Conservation (phyloP, 2,329 filamentous ascomycete species). For the Sarocladiaceae sp. region DNA sequence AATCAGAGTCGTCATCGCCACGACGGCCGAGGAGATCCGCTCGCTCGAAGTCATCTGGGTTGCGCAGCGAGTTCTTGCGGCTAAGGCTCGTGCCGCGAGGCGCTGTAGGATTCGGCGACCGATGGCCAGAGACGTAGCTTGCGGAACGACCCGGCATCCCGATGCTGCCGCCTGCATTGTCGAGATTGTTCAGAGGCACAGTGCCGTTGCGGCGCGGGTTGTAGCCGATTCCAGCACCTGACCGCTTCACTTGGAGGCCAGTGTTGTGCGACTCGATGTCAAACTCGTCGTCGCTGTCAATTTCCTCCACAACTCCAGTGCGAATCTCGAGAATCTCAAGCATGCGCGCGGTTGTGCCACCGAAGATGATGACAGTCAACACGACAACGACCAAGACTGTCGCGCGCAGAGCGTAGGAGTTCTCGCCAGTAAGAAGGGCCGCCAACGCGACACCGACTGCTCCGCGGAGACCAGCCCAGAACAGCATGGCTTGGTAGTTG, state of each 20-base stretch:
- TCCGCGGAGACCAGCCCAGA: conserved; percentile 93
- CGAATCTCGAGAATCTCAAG: conserved; percentile 95
- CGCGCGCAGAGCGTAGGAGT: conserved; percentile 78
- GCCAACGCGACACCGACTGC: conserved; percentile 94
- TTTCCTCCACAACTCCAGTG: conserved; percentile 93
- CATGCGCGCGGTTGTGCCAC: conserved; percentile 95
- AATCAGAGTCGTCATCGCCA: conserved; percentile 50
- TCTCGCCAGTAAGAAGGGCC: conserved; percentile 78
- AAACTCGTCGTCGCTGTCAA: conserved; percentile 97
- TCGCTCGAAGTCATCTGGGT: conserved; percentile 46
- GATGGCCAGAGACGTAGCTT: conserved; percentile 51
- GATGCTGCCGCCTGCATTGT: conserved; percentile 18
- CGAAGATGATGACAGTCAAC: conserved; percentile 97
- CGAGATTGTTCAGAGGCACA: conserved; percentile 53
- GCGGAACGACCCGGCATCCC: conserved; percentile 25
- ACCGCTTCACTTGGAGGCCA: conserved; percentile 76
- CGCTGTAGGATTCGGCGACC: conserved; percentile 35
- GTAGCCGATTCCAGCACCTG: conserved; percentile 73
- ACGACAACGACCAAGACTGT: conserved; percentile 98
- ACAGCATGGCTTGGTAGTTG: conserved; percentile 99
- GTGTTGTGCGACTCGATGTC: conserved; percentile 78
- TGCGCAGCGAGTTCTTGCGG: conserved; percentile 45
- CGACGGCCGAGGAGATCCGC: conserved; percentile 49
- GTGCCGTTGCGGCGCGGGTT: conserved; percentile 63
- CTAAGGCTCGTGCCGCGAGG: conserved; percentile 42